phyloP scores from a whole-genome alignment of 2,329 filamentous ascomycete genomes.

The Phialophora expanda region DNA sequence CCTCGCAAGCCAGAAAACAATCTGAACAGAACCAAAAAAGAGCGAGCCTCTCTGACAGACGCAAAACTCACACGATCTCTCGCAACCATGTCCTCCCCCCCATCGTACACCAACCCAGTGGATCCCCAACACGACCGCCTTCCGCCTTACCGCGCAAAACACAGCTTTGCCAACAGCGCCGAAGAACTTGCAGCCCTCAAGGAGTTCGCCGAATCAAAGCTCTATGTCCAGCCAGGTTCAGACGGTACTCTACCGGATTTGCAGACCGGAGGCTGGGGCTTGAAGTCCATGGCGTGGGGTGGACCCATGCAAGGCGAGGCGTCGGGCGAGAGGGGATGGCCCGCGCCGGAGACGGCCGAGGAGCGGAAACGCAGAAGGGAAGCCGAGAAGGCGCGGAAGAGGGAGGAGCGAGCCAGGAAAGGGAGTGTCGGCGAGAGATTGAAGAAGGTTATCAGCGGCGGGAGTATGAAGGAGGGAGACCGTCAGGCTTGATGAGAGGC shows the following conservation, averaged over 20 bases:
- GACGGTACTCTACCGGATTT: slow-evolving; percentile 24
- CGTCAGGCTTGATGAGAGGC: background rate
- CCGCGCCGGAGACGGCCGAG: slow-evolving; percentile 16
- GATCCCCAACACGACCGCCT: slow-evolving; percentile 15
- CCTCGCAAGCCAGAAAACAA: background rate
- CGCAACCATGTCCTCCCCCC: slow-evolving; percentile 18
- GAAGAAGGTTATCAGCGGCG: slow-evolving; percentile 22
- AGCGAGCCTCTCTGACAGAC: background rate
- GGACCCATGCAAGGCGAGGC: slow-evolving; percentile 11
- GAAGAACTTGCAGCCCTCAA: slow-evolving; percentile 29
- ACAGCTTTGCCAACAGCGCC: slow-evolving; percentile 23
- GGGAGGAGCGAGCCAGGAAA: slow-evolving; percentile 16
- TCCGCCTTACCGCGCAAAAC: slow-evolving; percentile 27
- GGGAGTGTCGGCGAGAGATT: slow-evolving; percentile 21
- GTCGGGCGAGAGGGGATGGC: slow-evolving; percentile 9
- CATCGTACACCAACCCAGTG: slow-evolving; percentile 15
- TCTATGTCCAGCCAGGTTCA: slow-evolving; percentile 23
- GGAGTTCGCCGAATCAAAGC: slow-evolving; percentile 27
- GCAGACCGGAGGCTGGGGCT: slow-evolving; percentile 11
- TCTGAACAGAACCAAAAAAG: background rate
- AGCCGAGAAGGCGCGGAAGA: slow-evolving; percentile 22
- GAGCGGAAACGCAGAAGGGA: slow-evolving; percentile 21
- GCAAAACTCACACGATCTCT: background rate
- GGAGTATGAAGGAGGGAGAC: slow-evolving; percentile 14
- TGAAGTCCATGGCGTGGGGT: slow-evolving; percentile 23